These are phyloP conservation scores for Alloteropsis angusta DNA, from an alignment of 202 grass and related monocot genomes.

Conservation along the genomic window DNA sequence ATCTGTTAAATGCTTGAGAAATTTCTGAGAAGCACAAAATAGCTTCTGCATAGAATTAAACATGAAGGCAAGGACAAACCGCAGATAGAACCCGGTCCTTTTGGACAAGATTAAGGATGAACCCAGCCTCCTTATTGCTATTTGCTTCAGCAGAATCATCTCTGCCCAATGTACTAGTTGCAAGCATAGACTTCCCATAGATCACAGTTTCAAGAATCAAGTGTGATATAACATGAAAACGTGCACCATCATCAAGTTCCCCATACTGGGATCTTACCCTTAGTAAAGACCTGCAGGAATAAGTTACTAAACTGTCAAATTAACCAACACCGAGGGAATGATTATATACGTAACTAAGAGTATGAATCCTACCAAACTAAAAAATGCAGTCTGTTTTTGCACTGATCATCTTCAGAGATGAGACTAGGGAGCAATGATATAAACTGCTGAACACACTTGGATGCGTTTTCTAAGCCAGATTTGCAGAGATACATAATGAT, in stretches of 20 bases:
- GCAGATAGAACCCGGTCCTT: constrained; percentile 73
- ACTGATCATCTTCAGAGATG: constrained; percentile 79
- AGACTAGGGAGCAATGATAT: constrained; percentile 74
- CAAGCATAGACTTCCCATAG: constrained; percentile 78
- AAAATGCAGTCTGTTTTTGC: constrained; percentile 88
- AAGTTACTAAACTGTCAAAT: constrained; percentile 25
- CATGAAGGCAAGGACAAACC: constrained; percentile 26
- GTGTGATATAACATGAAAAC: constrained; percentile 74
- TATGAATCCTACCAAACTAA: constrained; percentile 58
- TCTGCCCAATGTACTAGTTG: constrained; percentile 59
- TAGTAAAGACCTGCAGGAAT: constrained; percentile 69
- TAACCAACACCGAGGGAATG: background rate
- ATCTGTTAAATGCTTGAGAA: too few relatives aligned
- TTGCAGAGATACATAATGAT: constrained; percentile 83
- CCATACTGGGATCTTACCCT: constrained; percentile 59
- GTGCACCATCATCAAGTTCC: constrained; percentile 69
- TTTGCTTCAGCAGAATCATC: constrained; percentile 55
- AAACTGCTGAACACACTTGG: constrained; percentile 72
- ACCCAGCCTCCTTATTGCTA: constrained; percentile 64
- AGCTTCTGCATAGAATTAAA: too few relatives aligned
- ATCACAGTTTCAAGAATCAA: constrained; percentile 86
- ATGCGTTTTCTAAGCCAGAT: constrained; percentile 77
- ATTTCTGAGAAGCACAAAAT: constrained; percentile 2
- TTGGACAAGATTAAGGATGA: constrained; percentile 79
- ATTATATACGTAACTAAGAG: background rate